phyloP scores from a whole-genome alignment of 2,329 filamentous ascomycete species.

The Phyllosticta paracitricarpa region DNA sequence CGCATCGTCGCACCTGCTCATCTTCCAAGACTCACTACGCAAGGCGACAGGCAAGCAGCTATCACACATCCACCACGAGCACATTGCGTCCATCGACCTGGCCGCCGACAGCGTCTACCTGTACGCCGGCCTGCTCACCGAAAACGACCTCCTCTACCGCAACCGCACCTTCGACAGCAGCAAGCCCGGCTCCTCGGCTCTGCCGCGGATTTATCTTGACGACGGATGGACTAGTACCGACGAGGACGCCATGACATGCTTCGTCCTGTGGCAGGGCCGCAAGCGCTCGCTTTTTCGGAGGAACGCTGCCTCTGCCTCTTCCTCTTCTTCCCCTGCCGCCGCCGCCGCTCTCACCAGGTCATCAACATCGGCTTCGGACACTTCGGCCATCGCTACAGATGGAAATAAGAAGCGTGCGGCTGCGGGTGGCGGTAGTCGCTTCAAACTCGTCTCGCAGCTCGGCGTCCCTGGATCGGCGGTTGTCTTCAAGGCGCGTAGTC shows the following conservation, averaged over 20 bases:
- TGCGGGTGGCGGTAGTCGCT: constrained; percentile 26
- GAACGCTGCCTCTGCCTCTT: constrained; percentile 16
- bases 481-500: constrained; percentile 55
- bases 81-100: constrained; percentile 49
- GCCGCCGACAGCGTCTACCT: constrained; percentile 48
- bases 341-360: neutral
- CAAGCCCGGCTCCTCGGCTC: constrained; percentile 47
- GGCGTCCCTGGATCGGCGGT: constrained; percentile 52
- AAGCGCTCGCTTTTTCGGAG: constrained; percentile 46
- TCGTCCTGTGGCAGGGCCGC: constrained; percentile 55
- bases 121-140: constrained; percentile 54
- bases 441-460: constrained; percentile 51
- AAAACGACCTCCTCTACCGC: constrained; percentile 50
- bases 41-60: constrained; percentile 45
- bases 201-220: constrained; percentile 50
- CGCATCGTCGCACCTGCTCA: constrained; percentile 48
- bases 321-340: neutral
- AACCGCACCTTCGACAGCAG: constrained; percentile 56
- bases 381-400: neutral
- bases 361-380: neutral
- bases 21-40: constrained; percentile 52
- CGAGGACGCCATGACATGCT: constrained; percentile 56
- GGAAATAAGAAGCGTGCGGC: too few relatives aligned
- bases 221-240: constrained; percentile 53
- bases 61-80: constrained; percentile 52